phyloP scores from a whole-genome alignment of 345 rosid genomes.

The Schrenkiella parvula region DNA sequence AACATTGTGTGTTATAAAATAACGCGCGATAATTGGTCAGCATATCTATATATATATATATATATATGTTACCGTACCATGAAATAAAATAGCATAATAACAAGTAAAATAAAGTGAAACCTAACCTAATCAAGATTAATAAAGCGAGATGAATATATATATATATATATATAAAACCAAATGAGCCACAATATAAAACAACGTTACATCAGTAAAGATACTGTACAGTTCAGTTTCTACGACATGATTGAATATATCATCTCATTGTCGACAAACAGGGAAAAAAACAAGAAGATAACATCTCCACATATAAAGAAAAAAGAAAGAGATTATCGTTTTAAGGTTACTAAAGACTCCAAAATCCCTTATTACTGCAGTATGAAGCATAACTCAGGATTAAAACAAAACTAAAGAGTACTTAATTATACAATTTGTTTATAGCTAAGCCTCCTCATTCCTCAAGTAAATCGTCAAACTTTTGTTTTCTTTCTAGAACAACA shows the following conservation, averaged over 20 bases:
- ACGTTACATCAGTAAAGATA: slow-evolving; percentile 7
- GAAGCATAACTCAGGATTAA: not conserved
- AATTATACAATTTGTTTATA: slow-evolving; percentile 17
- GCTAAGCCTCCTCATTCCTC: slow-evolving; percentile 2
- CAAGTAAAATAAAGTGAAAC: too few species aligned
- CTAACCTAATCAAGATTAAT: not conserved
- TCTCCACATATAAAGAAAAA: not conserved
- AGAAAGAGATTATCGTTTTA: not conserved
- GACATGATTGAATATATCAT: slow-evolving; percentile 11
- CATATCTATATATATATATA: too few species aligned
- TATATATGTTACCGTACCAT: too few species aligned
- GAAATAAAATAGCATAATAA: too few species aligned
- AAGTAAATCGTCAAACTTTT: not conserved
- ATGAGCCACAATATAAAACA: not conserved
- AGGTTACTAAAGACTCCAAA: slow-evolving; percentile 5
- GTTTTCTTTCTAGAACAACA: slow-evolving; percentile 28
- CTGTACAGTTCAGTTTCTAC: slow-evolving; percentile 13
- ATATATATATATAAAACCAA: not conserved
- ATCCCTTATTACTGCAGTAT: slow-evolving; percentile 11
- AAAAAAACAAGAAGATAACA: not conserved
- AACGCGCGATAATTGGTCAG: too few species aligned
- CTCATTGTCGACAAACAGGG: not conserved
- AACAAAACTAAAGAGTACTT: slow-evolving; percentile 19
- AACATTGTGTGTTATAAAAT: too few species aligned
- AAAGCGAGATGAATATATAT: not conserved